phyloP scores from a whole-genome alignment of 164 flowering plant genomes.

The Chimonanthus praecox region DNA sequence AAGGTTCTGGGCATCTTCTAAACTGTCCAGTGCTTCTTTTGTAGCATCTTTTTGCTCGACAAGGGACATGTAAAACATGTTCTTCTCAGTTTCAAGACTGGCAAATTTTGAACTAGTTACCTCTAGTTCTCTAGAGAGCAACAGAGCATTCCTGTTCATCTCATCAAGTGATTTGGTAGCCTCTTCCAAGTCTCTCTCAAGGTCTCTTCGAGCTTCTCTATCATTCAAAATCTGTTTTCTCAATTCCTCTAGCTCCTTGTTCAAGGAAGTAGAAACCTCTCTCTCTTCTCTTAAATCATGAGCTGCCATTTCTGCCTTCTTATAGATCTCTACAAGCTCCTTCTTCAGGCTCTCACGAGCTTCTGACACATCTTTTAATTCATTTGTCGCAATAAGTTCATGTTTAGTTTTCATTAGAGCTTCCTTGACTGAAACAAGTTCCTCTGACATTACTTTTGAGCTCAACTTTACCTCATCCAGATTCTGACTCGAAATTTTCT shows the following conservation, averaged over 20 bases:
- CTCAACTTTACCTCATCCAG: constrained; percentile 43
- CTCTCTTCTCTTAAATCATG: constrained; percentile 59
- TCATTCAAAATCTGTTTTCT: constrained; percentile 56
- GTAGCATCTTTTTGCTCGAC: constrained; percentile 49
- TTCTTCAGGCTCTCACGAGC: constrained; percentile 41
- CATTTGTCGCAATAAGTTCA: constrained; percentile 38
- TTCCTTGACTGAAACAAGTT: constrained; percentile 41
- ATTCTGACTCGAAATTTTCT: constrained; percentile 29
- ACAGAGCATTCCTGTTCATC: constrained; percentile 50
- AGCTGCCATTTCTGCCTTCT: constrained; percentile 42
- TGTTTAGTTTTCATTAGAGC: constrained; percentile 43
- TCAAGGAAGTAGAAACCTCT: constrained; percentile 39
- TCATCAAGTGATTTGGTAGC: constrained; percentile 73
- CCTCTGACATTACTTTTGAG: constrained; percentile 36
- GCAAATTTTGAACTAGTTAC: constrained; percentile 34
- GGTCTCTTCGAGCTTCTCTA: constrained; percentile 46
- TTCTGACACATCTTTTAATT: constrained; percentile 31
- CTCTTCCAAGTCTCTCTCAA: constrained; percentile 67
- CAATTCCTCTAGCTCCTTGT: constrained; percentile 41
- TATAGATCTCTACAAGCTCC: constrained; percentile 49
- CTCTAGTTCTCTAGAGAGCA: constrained; percentile 59
- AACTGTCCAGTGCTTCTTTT: constrained; percentile 56
- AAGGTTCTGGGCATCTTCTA: constrained; percentile 80
- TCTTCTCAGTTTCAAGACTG: constrained; percentile 61
- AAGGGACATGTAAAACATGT: constrained; percentile 41